Percentiles rank a stretch among this genome's conserved stretches.
These are phyloP conservation scores for Collybiopsis luxurians DNA, from an alignment of 768 basidiomycete genomes.

Conservation along the genomic window DNA sequence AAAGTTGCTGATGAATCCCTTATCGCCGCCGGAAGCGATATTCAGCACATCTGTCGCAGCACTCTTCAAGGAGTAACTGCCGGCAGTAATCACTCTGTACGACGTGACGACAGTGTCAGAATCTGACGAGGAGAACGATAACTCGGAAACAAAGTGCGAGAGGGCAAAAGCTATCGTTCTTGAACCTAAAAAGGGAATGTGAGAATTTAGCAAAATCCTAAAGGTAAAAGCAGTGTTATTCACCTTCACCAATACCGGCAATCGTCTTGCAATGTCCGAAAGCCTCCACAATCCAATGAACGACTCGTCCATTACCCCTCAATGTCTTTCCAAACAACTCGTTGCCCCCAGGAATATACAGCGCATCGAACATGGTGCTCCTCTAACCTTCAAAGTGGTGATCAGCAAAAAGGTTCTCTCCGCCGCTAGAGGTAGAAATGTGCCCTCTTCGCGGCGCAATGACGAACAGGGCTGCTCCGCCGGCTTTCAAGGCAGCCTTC, in stretches of 20 bases:
- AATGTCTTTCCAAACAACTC: slow-evolving; percentile 55
- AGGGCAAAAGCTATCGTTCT: slow-evolving; percentile 46
- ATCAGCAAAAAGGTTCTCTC: slow-evolving; percentile 47
- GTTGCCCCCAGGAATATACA: slow-evolving; percentile 72
- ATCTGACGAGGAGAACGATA: slow-evolving; percentile 35
- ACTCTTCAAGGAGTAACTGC: slow-evolving; percentile 42
- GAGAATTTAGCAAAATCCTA: neutral
- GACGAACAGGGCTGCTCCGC: slow-evolving; percentile 57
- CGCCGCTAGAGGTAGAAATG: slow-evolving; percentile 34
- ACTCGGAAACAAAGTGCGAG: slow-evolving; percentile 33
- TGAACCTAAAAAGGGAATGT: slow-evolving; percentile 34
- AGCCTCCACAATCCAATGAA: slow-evolving; percentile 85
- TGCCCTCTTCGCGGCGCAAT: slow-evolving; percentile 69
- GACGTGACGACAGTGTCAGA: slow-evolving; percentile 45
- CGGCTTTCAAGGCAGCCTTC: slow-evolving; percentile 47
- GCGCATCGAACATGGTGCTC: slow-evolving; percentile 81
- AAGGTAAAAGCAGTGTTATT: neutral
- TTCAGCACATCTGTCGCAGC: slow-evolving; percentile 38
- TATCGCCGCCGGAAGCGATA: slow-evolving; percentile 38
- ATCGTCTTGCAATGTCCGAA: slow-evolving; percentile 87
- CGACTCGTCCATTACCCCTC: slow-evolving; percentile 57
- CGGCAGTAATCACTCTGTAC: slow-evolving; percentile 62
- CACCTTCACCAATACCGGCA: slow-evolving; percentile 73
- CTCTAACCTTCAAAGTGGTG: slow-evolving; percentile 77
- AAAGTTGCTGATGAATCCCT: slow-evolving; percentile 58